Base-by-base conservation (phyloP, 352 stramenopile species). In the Phytophthora chlamydospora region DNA sequence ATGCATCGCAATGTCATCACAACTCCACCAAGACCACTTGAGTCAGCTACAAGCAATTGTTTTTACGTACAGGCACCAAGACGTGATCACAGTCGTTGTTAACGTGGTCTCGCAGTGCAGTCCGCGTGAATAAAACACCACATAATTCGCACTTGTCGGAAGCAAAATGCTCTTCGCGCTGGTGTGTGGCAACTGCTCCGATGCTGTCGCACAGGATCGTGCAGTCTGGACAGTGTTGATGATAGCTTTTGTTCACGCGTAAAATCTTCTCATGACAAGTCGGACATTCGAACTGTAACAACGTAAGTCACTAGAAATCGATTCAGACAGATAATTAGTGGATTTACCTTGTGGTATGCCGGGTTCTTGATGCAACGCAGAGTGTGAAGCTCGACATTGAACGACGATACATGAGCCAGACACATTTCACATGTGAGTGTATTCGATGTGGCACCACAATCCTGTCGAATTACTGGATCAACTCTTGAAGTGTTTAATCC, bases 321-420 rank as follows among this genome's bases (percentile, higher is more conserved):
- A 4, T 19, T 12, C 13, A 6, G 29, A 7, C 33, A 48, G 5
- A 47, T 21, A 21, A 29, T 10, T 40, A 49, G 4, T 13, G 16
- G 4, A 9, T 36, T 2, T 52, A 86, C 80, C 67, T 83, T 82
- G 66, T 89, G 80, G 24, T 85, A 86, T 3, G 56, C 31, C 31
- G 68, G 65, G 55, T 85, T 84, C 29, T 72, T 76, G 9, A 55
- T 36, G 32, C 78, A 89, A 16, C 74, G 66, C 21, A 89, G 19
- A 24, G 46, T 57, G 43, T 89, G 80, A 1, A 89, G 48, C 19
- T 80, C 66, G 34, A 69, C 56, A 5, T 74, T 79, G 9, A 44
- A 14, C 11, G 16, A 21, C 1, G 70, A 61, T 10, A 89, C 41
- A 19, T 80, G 61, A 12, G 64, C 43, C 10, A 87, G 52, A 40